Conservation (phyloP, 169 alveolate species). For the Plasmodium yoelii region DNA sequence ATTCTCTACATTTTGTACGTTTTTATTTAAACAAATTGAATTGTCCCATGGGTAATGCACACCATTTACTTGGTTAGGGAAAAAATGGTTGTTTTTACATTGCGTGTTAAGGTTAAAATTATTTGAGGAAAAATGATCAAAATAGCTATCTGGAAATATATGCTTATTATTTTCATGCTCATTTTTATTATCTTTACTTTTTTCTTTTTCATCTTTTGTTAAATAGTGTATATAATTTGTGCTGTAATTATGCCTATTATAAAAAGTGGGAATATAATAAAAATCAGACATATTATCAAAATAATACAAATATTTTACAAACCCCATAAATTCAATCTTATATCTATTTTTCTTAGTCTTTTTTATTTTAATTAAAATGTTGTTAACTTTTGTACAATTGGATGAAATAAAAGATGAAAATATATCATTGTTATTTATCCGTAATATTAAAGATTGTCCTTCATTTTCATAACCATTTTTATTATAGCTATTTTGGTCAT, state of each 20-base stretch:
- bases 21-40: too few relatives aligned
- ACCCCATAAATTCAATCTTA: slow-evolving; percentile 62
- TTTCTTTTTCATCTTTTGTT: slow-evolving; percentile 18
- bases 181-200: too few relatives aligned
- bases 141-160: too few relatives aligned
- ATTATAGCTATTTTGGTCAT: background rate
- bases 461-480: slow-evolving; percentile 20
- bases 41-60: too few relatives aligned
- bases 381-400: slow-evolving; percentile 53
- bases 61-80: too few relatives aligned
- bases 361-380: slow-evolving; percentile 63
- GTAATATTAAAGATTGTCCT: slow-evolving; percentile 24
- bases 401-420: slow-evolving; percentile 67
- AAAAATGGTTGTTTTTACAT: too few relatives aligned
- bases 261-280: slow-evolving; percentile 72
- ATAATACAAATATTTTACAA: slow-evolving; percentile 65
- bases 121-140: too few relatives aligned
- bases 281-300: slow-evolving; percentile 68
- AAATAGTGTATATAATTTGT: slow-evolving; percentile 59
- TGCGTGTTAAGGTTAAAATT: too few relatives aligned
- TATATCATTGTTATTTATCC: slow-evolving; percentile 70
- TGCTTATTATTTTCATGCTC: too few relatives aligned
- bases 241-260: slow-evolving; percentile 44
- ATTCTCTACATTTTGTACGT: too few relatives aligned
- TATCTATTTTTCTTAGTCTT: slow-evolving; percentile 49